Evolutionary conservation across 768 basidiomycete genomes (phyloP), one percentile per base, ranked within the genome.

Genomic region (Leccinellum luteum): DNA sequence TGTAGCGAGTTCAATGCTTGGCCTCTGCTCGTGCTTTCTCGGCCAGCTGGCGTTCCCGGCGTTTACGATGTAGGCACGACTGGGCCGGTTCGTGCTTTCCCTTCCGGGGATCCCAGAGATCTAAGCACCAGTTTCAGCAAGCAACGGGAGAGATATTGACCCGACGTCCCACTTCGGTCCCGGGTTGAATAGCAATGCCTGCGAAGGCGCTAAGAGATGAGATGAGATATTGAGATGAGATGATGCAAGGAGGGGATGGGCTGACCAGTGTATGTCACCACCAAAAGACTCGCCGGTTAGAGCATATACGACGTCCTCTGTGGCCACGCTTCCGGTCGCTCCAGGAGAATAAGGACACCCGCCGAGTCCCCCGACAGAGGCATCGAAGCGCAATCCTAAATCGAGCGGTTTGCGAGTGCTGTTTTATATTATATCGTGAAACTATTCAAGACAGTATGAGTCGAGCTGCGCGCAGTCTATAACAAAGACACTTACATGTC

Each of bases 261-360:
- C 69, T 47, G 45, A 70, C 69, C 58, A 45, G 60, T 51, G 54
- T 63, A 55, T 32, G 64, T 68, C 60, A 51, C 84, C 4, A 84
- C 84, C 80, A 84, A 85, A 48, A 75, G 78, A 12, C 85, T 87
- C 51, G 75, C 85, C 63, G 79, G 81, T 60, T 6, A 98, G 80
- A 0, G 90, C 89, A 61, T 97, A 94, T 9, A 96, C 78, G 1
- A 96, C 83, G 63, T 96, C 91, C 64, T 98, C 96, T 0, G 95
- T 98, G 0, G 93, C 87, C 15, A 97, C 91, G 64, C 97, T 97
- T 15, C 96, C 95, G 0, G 92, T 94, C 13, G 95, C 94, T 6
- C 94, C 94, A 2, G 96, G 96, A 1, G 94, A 94, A 73, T 93
- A 98, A 3, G 95, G 94, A 68, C 96, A 98, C n/a, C 95, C 94